phyloP scores from a whole-genome alignment of 225 moss, liverwort and hornwort species.

The Sphagnum contortum region DNA sequence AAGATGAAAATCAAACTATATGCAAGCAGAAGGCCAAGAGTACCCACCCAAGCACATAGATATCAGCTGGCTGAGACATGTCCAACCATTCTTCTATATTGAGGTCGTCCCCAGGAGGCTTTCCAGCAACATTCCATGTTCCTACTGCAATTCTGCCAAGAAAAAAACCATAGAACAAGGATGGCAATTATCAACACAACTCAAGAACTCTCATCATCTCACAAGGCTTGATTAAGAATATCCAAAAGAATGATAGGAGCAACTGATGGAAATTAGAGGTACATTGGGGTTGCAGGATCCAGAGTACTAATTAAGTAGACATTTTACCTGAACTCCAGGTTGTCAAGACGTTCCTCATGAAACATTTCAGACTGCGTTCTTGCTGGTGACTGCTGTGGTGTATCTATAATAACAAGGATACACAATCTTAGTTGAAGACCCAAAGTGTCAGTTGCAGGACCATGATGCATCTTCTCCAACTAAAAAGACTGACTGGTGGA shows the following conservation, averaged over 20 bases:
- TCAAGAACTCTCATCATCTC: too few relatives aligned
- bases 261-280: too few relatives aligned
- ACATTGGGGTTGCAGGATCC: too few relatives aligned
- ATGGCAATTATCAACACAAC: too few relatives aligned
- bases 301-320: too few relatives aligned
- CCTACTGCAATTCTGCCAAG: slow-evolving; percentile 43
- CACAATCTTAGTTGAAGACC: neutral
- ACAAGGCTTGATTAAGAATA: too few relatives aligned
- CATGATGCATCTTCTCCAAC: neutral
- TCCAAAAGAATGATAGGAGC: too few relatives aligned
- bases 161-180: neutral
- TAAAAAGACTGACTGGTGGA: neutral
- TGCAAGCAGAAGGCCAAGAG: neutral
- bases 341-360: slow-evolving; percentile 28
- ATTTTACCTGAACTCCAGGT: slow-evolving; percentile 39
- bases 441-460: neutral
- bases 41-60: slow-evolving; percentile 47
- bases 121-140: slow-evolving; percentile 58
- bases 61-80: slow-evolving; percentile 36
- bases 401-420: slow-evolving; percentile 15
- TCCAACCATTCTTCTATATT: slow-evolving; percentile 41
- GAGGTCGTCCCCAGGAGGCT: slow-evolving; percentile 46
- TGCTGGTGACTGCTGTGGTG: slow-evolving; percentile 9
- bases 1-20: neutral
- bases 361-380: slow-evolving; percentile 27